These are phyloP conservation scores for Lentinula lateritia DNA, from an alignment of 768 basidiomycete genomes.

Conservation along the genomic window DNA sequence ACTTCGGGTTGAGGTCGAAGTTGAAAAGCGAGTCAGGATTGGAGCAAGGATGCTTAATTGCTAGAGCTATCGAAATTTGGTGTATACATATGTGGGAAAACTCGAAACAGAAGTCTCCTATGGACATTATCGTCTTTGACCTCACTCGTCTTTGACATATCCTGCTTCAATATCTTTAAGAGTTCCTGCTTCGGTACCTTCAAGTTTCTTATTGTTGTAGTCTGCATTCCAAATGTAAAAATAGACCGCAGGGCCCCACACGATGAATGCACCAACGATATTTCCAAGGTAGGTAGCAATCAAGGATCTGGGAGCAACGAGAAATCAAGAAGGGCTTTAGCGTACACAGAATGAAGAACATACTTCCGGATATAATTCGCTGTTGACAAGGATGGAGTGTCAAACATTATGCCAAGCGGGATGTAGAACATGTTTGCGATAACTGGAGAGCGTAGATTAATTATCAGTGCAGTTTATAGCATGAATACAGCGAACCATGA, in stretches of 20 bases:
- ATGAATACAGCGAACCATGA: slow-evolving; percentile 42
- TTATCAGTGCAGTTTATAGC: background rate
- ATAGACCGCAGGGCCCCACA: slow-evolving; percentile 59
- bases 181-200: background rate
- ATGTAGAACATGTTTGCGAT: slow-evolving; percentile 77
- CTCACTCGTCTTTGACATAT: background rate
- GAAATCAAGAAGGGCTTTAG: background rate
- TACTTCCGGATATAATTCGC: slow-evolving; percentile 65
- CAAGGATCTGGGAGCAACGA: slow-evolving; percentile 36
- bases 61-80: no score
- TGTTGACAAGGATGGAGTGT: slow-evolving; percentile 38
- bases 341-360: background rate
- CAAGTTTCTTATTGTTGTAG: background rate
- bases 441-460: slow-evolving; percentile 28
- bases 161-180: background rate
- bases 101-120: no score
- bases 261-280: slow-evolving; percentile 57
- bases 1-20: no score
- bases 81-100: no score
- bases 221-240: slow-evolving; percentile 51
- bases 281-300: slow-evolving; percentile 66
- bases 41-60: no score
- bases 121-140: no score
- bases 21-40: no score
- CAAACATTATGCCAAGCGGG: slow-evolving; percentile 65